Conservation (phyloP, 2,329 filamentous ascomycete genomes). For the Trichoderma breve region DNA sequence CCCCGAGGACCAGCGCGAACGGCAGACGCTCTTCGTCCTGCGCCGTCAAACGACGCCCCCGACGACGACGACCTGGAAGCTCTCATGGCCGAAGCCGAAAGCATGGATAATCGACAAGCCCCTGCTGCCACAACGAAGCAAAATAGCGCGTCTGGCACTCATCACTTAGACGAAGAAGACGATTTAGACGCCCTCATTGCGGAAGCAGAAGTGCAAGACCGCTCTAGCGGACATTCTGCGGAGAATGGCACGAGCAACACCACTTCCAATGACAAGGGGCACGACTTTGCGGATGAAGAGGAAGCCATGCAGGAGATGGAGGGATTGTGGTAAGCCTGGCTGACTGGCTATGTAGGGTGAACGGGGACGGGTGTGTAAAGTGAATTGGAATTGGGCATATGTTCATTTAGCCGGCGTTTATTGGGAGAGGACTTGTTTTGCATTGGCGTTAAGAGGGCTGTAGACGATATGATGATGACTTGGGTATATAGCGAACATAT, state of each 20-base stretch:
- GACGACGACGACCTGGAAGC: slow-evolving; percentile 55
- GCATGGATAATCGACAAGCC: slow-evolving; percentile 22
- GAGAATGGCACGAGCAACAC: neutral
- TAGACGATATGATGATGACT: neutral
- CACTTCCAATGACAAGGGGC: slow-evolving; percentile 20
- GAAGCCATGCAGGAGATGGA: slow-evolving; percentile 67
- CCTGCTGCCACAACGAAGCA: neutral
- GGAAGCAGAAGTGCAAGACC: slow-evolving; percentile 40
- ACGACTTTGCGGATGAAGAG: slow-evolving; percentile 60
- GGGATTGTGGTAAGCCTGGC: slow-evolving; percentile 45
- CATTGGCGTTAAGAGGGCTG: neutral
- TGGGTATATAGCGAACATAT: neutral
- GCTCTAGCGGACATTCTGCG: neutral
- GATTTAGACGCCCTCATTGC: slow-evolving; percentile 54
- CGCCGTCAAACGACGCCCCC: slow-evolving; percentile 26
- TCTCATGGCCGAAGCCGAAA: slow-evolving; percentile 50
- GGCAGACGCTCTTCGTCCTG: slow-evolving; percentile 24
- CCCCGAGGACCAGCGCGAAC: slow-evolving; percentile 33
- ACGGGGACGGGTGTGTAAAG: neutral
- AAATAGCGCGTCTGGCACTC: neutral
- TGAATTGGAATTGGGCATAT: neutral
- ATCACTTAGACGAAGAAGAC: slow-evolving; percentile 18
- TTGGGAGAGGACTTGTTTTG: neutral
- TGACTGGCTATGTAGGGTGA: neutral
- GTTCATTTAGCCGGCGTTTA: neutral